Evolutionary conservation across 129 eudicot genomes (phyloP).

Genomic region (Artemisia tridentata): DNA sequence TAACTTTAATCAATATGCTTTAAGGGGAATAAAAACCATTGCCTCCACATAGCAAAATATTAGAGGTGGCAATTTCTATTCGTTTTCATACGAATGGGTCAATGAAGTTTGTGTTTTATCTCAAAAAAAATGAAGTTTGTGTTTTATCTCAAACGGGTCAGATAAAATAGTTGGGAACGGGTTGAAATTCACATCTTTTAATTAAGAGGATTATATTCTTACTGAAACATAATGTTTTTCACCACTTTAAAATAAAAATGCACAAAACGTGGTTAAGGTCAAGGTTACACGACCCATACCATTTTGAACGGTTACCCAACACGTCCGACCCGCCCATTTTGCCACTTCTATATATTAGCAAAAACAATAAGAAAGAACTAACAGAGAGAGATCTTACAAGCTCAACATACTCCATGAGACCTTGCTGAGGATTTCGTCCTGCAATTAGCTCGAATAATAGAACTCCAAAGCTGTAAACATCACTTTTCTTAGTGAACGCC

Average conservation of each 20-base stretch:
- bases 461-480: conserved; percentile 91
- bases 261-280: background rate
- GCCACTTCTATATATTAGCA: background rate
- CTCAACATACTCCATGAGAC: conserved; percentile 91
- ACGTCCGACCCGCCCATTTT: background rate
- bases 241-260: too few relatives aligned
- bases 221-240: too few relatives aligned
- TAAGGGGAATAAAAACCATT: background rate
- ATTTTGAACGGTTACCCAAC: background rate
- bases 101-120: background rate
- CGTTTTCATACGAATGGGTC: background rate
- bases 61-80: background rate
- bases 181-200: background rate
- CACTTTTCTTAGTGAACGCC: conserved; percentile 90
- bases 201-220: background rate
- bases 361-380: background rate
- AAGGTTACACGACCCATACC: background rate
- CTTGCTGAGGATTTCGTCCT: conserved; percentile 91
- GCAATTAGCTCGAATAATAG: conserved; percentile 87
- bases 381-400: conserved; percentile 59
- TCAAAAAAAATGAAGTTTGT: background rate
- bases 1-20: conserved; percentile 1
- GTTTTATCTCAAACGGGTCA: background rate
- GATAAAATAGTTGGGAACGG: background rate
- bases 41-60: background rate